Conservation (phyloP, 148 eudicot species). For the Fagopyrum esculentum region DNA sequence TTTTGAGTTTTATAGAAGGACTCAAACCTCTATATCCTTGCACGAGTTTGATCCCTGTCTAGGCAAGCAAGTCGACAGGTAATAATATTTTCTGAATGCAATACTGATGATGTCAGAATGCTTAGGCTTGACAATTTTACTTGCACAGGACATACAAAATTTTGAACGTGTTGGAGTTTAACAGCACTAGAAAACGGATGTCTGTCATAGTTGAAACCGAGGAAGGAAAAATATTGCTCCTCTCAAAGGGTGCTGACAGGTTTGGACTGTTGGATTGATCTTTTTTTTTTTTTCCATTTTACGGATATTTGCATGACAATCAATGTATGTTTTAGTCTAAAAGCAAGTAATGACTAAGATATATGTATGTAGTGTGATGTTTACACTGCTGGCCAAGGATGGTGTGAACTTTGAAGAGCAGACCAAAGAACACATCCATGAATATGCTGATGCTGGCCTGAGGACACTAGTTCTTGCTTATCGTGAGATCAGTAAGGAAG, state of each 20-base stretch:
- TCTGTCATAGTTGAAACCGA: constrained; percentile 67
- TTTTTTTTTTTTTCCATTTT: background rate
- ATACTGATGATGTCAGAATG: background rate
- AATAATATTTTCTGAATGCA: background rate
- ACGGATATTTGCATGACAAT: background rate
- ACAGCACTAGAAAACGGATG: constrained; percentile 79
- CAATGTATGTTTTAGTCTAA: too few relatives aligned
- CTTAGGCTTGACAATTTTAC: background rate
- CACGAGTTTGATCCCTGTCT: constrained; percentile 55
- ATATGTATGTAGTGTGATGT: constrained; percentile 63
- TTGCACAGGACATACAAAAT: constrained; percentile 47
- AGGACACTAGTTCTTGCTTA: constrained; percentile 13
- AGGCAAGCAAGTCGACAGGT: constrained; percentile 63
- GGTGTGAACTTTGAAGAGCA: constrained; percentile 58
- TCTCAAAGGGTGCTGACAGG: constrained; percentile 95
- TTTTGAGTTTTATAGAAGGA: constrained; percentile 68
- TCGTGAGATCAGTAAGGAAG: constrained; percentile 9
- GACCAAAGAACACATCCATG: constrained; percentile 73
- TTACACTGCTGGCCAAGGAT: constrained; percentile 53
- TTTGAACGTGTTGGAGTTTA: constrained; percentile 67
- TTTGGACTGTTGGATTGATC: constrained; percentile 13
- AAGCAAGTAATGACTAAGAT: background rate
- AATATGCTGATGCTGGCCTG: constrained; percentile 51
- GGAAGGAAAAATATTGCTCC: constrained; percentile 54
- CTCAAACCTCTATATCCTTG: constrained; percentile 61